Evolutionary conservation across 75 land plant genomes (phyloP).

Genomic region (Adiantum capillusveneris): DNA sequence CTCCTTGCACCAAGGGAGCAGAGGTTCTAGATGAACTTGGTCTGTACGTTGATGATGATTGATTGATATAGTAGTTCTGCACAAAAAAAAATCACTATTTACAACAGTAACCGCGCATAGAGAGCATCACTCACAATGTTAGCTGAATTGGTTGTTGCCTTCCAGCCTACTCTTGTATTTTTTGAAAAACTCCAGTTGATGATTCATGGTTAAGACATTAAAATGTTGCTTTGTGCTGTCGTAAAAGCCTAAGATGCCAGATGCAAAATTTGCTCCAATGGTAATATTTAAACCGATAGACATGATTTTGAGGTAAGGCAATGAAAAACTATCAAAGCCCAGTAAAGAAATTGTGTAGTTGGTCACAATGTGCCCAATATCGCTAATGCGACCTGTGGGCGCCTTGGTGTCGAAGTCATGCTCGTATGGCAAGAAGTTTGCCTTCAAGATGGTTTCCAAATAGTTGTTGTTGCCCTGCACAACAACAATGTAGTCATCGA

Average conservation of each 20-base stretch:
- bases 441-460: conserved; percentile 13
- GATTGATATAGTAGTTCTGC: conserved; percentile 70
- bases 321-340: conserved; percentile 52
- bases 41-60: not conserved
- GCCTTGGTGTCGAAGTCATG: conserved; percentile 42
- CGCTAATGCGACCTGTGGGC: conserved; percentile 11
- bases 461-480: conserved; percentile 38
- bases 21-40: conserved; percentile 32
- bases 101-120: conserved; percentile 47
- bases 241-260: too few species aligned
- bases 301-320: conserved; percentile 51
- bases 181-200: conserved; percentile 49
- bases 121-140: conserved; percentile 42
- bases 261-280: not conserved
- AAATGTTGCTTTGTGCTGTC: conserved; percentile 25
- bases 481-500: conserved; percentile 20
- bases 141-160: conserved; percentile 27
- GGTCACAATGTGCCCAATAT: too few species aligned
- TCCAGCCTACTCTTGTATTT: conserved; percentile 53
- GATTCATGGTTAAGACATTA: conserved; percentile 52
- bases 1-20: conserved; percentile 60
- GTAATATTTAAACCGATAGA: conserved; percentile 47
- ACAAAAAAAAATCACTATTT: conserved; percentile 63
- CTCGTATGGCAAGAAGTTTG: conserved; percentile 64
- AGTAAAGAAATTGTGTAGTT: conserved; percentile 56